These are phyloP conservation scores for Priceomyces medius DNA, from an alignment of 805 yeast genomes.

Conservation along the genomic window DNA sequence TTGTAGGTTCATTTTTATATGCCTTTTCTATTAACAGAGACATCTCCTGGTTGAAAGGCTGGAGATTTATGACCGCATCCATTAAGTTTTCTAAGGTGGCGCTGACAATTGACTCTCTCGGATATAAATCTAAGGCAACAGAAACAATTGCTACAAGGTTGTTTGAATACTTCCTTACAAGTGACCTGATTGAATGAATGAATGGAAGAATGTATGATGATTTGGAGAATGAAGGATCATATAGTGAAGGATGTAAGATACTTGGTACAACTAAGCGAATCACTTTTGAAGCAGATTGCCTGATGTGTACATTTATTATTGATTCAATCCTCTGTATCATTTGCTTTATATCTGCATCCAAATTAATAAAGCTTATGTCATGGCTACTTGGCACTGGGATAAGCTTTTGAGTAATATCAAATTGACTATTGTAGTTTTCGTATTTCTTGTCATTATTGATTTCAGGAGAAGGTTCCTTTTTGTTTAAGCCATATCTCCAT, in stretches of 20 bases:
- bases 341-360: constrained; percentile 19
- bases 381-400: constrained; percentile 62
- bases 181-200: constrained; percentile 54
- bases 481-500: constrained; percentile 77
- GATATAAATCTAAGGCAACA: constrained; percentile 63
- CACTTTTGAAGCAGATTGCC: constrained; percentile 44
- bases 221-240: constrained; percentile 49
- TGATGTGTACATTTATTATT: constrained; percentile 32
- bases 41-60: constrained; percentile 80
- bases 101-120: constrained; percentile 49
- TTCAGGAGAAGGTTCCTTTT: constrained; percentile 24
- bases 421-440: constrained; percentile 60
- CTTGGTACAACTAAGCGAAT: constrained; percentile 73
- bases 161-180: constrained; percentile 46
- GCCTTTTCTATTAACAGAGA: constrained; percentile 63
- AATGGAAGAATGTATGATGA: constrained; percentile 57
- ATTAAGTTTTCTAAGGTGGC: constrained; percentile 54
- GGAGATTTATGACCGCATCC: constrained; percentile 71
- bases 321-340: constrained; percentile 44
- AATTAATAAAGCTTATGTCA: constrained; percentile 59
- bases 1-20: constrained; percentile 68
- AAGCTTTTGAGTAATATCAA: constrained; percentile 74
- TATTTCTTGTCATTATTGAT: constrained; percentile 24
- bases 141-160: constrained; percentile 55
- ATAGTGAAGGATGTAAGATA: constrained; percentile 76